Evolutionary conservation across 176 grass and related monocot species (phyloP), one percentile per base, ranked within the genome.

Genomic region (Carex cristatella): DNA sequence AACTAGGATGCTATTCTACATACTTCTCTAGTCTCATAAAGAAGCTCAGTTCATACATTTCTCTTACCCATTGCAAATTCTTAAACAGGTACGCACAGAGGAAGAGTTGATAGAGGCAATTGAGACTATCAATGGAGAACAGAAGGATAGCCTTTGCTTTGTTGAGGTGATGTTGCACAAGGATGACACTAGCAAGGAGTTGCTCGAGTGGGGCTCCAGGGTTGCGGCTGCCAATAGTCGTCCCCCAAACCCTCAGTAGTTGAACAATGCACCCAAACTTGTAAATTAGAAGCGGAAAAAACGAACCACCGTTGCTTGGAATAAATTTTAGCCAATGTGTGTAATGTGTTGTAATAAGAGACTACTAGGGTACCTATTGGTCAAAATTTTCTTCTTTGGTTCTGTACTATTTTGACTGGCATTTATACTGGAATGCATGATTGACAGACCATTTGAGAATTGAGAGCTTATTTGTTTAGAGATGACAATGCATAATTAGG

Each of bases 161-260:
- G 89, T 93, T 54, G 91, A 93, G 86, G 88, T 93, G 49, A 88
- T 93, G 19, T 75, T 90, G 88, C 91, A 90, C 72, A 93, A 90
- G 79, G 91, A 90, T 1, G 91, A 90, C 84, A 93, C 88, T 0
- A 93, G 91, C 86, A 93, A 93, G 58, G 91, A 93, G 91, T 86
- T 93, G 16, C 91, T 93, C 27, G 91, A 93, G 84, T 93, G 88
- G 91, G 91, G 91, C 1, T 93, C 91, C 61, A 90, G 91, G 86
- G 91, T 93, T 78, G 87, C 91, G 0, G 58, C 88, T n/a, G 91
- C 91, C 53, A 93, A 90, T 81, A 90, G 88, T 87, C 89, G 91
- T 61, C 86, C 86, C 3, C 88, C 91, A 13, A 93, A 93, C 12
- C 91, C 91, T 18, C 91, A 93, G 70, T 93, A 76, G 19, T 35